Evolutionary conservation across 2,329 filamentous ascomycete genomes (phyloP).

Genomic region (Colletotrichum tropicicola): DNA sequence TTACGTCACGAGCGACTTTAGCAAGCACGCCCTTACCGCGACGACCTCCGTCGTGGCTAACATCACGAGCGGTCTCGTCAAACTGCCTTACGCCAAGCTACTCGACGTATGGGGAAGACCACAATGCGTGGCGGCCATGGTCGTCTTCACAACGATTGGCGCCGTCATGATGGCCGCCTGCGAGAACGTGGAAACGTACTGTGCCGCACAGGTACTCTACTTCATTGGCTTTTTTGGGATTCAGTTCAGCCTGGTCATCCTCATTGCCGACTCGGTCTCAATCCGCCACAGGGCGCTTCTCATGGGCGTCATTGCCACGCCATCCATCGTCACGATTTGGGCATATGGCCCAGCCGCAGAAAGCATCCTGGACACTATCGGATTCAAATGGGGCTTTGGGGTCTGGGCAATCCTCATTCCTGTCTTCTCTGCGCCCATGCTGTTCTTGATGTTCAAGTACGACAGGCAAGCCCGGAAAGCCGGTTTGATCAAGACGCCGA

Average conservation of each 20-base stretch:
- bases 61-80: constrained; percentile 1
- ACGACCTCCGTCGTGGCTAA: not conserved
- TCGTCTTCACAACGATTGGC: constrained; percentile 48
- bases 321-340: not conserved
- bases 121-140: constrained; percentile 42
- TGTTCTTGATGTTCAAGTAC: constrained; percentile 9
- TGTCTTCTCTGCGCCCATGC: not conserved
- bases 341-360: not conserved
- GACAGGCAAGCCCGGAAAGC: not conserved
- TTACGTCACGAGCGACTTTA: constrained; percentile 5
- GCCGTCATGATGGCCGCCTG: constrained; percentile 64
- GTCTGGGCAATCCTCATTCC: not conserved
- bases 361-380: not conserved
- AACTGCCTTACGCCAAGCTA: constrained; percentile 41
- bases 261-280: not conserved
- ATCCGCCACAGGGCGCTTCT: not conserved
- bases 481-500: not conserved
- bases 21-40: constrained; percentile 12
- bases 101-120: constrained; percentile 47
- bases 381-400: not conserved
- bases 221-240: not conserved
- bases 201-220: constrained; percentile 35
- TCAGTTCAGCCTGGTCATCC: constrained; percentile 1
- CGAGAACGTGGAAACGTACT: constrained; percentile 51
- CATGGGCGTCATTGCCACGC: not conserved